A percentile compares a stretch with the other conserved stretches of the same genome.
These are phyloP conservation scores for Ceratobasidium papillatum DNA, from an alignment of 1,284 basidiomycete genomes.

Conservation along the genomic window DNA sequence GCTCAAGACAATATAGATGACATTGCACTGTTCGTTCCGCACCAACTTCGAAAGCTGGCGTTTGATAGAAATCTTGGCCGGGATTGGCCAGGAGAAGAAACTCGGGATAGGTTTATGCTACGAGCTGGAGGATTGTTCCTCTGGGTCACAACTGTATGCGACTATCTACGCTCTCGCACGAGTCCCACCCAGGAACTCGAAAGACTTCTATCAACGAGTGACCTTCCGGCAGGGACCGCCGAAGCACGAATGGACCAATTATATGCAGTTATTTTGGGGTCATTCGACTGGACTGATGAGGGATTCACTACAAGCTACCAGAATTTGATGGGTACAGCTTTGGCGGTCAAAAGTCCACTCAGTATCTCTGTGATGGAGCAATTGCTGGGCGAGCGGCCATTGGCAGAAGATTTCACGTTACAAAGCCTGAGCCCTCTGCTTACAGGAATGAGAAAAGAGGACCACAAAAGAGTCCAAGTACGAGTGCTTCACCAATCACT, in stretches of 20 bases:
- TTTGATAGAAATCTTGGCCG: neutral
- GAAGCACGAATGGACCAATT: conserved; percentile 46
- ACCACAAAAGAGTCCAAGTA: neutral
- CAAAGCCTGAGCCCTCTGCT: neutral
- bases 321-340: conserved; percentile 46
- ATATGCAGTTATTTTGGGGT: conserved; percentile 45
- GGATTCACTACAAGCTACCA: conserved; percentile 47
- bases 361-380: neutral
- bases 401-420: neutral
- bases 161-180: conserved; percentile 23
- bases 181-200: conserved; percentile 44
- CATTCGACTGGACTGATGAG: conserved; percentile 46
- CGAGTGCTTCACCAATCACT: conserved; percentile 4
- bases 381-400: neutral
- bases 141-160: neutral
- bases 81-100: neutral
- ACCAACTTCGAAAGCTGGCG: neutral
- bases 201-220: conserved; percentile 19
- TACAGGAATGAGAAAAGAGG: neutral
- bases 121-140: neutral
- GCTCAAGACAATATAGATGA: neutral
- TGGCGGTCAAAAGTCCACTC: conserved; percentile 37
- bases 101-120: neutral
- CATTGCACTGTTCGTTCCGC: neutral
- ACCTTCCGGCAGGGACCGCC: neutral